phyloP scores from a whole-genome alignment of 163 green algal genomes.

The Chlamydomonas reinhardtii region DNA sequence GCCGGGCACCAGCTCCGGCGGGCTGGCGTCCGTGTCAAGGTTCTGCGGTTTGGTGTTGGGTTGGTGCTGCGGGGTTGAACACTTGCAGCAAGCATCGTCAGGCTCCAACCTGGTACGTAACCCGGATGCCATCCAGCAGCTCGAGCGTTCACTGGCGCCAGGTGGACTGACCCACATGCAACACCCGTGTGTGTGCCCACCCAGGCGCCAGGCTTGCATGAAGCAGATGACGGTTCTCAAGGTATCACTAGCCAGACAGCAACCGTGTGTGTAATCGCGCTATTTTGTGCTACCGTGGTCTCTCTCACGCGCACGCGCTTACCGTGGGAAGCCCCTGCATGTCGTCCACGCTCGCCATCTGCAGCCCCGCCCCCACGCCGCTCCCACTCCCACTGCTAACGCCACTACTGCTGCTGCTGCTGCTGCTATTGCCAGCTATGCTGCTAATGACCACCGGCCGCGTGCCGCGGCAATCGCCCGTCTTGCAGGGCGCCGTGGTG shows the following conservation, averaged over 20 bases:
- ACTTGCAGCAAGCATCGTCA: not conserved
- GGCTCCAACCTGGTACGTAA: too few relatives aligned
- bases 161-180: too few relatives aligned
- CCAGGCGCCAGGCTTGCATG: too few relatives aligned
- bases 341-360: slow-evolving; percentile 3
- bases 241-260: too few relatives aligned
- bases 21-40: not conserved
- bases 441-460: not conserved
- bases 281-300: too few relatives aligned
- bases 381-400: not conserved
- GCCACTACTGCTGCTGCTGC: not conserved
- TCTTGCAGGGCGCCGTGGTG: not conserved
- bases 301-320: not conserved
- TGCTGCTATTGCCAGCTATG: too few relatives aligned
- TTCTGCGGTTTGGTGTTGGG: not conserved
- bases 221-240: too few relatives aligned
- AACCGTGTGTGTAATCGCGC: too few relatives aligned
- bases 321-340: slow-evolving; percentile 37
- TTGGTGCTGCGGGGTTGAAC: not conserved
- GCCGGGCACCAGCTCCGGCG: not conserved
- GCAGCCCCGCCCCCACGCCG: too few relatives aligned
- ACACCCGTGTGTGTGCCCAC: too few relatives aligned
- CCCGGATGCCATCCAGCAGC: too few relatives aligned
- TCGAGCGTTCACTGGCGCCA: too few relatives aligned
- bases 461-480: not conserved